phyloP scores from a whole-genome alignment of 768 basidiomycete genomes.

The Collybiopsis luxurians region DNA sequence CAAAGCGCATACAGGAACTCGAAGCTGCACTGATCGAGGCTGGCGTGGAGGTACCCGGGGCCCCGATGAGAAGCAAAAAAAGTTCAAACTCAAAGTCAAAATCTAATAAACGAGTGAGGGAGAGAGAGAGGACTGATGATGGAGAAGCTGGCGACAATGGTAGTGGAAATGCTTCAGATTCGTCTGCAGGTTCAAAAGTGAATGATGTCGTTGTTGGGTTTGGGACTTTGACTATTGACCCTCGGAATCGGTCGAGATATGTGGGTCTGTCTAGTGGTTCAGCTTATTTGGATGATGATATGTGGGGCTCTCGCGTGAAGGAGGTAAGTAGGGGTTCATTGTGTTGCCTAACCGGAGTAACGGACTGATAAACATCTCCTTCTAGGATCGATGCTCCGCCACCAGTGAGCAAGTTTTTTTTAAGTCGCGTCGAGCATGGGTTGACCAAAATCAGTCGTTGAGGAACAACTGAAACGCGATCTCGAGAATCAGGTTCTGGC shows the following conservation, averaged over 20 bases:
- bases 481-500: conserved; percentile 11
- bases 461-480: background rate
- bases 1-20: conserved; percentile 22
- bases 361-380: no score
- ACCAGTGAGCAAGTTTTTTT: no score
- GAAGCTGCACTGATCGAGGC: conserved; percentile 18
- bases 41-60: conserved; percentile 10
- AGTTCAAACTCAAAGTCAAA: background rate
- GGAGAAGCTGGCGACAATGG: background rate
- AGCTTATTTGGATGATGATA: conserved; percentile 18
- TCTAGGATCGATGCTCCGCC: background rate
- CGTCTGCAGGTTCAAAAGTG: conserved; percentile 5
- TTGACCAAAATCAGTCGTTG: no score
- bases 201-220: conserved; percentile 20
- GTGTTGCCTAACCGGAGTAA: no score
- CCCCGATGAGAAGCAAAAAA: background rate
- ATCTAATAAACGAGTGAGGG: conserved; percentile 7
- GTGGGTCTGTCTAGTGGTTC: conserved; percentile 20
- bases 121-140: background rate
- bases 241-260: conserved; percentile 21
- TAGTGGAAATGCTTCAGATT: conserved; percentile 2
- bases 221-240: conserved; percentile 22
- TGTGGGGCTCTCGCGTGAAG: conserved; percentile 13
- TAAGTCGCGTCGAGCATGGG: no score
- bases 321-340: background rate